phyloP scores from a whole-genome alignment of 2,329 filamentous ascomycete species.

The Rhynchosporium secalis region DNA sequence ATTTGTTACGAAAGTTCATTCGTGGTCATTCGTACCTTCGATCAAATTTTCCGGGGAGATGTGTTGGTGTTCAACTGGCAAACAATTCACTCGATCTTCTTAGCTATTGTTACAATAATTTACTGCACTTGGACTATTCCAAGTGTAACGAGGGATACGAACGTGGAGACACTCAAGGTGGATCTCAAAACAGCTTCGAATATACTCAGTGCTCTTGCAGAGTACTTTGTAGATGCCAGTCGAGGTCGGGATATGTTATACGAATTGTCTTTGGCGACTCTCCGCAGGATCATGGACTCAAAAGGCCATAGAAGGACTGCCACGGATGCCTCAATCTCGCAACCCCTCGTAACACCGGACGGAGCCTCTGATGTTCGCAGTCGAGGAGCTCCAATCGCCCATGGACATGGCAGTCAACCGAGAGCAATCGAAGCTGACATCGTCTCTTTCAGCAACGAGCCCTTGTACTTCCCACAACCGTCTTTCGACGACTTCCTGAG shows the following conservation, averaged over 20 bases:
- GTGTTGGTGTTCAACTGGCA: constrained; percentile 50
- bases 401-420: background rate
- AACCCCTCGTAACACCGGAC: background rate
- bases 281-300: constrained; percentile 16
- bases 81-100: constrained; percentile 50
- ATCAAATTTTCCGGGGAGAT: constrained; percentile 47
- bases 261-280: constrained; percentile 16
- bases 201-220: constrained; percentile 16
- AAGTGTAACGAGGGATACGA: constrained; percentile 11
- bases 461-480: background rate
- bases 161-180: constrained; percentile 13
- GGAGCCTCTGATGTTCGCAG: background rate
- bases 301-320: background rate
- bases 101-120: constrained; percentile 51
- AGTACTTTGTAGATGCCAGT: constrained; percentile 19
- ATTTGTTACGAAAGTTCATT: constrained; percentile 48
- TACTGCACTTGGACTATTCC: constrained; percentile 52
- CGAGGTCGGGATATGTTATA: constrained; percentile 18
- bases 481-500: constrained; percentile 15
- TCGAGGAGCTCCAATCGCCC: background rate
- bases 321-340: background rate
- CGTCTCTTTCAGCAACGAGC: background rate
- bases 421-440: background rate
- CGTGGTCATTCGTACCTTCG: constrained; percentile 45
- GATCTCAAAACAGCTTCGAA: constrained; percentile 15